These are phyloP conservation scores for Mikania micrantha DNA, from an alignment of 129 eudicot species.

Conservation along the genomic window DNA sequence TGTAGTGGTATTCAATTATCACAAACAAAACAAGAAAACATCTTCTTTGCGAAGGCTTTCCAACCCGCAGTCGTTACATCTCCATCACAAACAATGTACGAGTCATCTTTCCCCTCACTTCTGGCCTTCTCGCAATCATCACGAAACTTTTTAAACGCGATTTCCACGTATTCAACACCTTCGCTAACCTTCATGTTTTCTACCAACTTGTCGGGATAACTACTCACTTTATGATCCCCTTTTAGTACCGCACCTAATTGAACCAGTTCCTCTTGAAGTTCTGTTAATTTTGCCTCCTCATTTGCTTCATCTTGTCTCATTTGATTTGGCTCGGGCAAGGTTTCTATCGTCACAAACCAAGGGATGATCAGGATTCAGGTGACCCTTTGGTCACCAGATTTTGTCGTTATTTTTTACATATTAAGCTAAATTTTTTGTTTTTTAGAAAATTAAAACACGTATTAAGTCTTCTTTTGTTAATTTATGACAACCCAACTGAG, in stretches of 20 bases:
- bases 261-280: slow-evolving; percentile 73
- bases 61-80: background rate
- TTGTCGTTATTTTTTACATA: too few relatives aligned
- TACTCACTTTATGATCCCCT: slow-evolving; percentile 47
- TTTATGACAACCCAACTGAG: too few relatives aligned
- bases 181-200: slow-evolving; percentile 56
- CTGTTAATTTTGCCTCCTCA: slow-evolving; percentile 46
- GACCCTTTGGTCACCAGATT: too few relatives aligned
- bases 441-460: too few relatives aligned
- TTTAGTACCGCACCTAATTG: slow-evolving; percentile 54
- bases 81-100: slow-evolving; percentile 34
- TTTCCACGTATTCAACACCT: slow-evolving; percentile 40
- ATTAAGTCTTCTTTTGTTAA: too few relatives aligned
- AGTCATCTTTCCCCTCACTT: slow-evolving; percentile 36
- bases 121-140: slow-evolving; percentile 52
- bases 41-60: slow-evolving; percentile 28
- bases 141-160: slow-evolving; percentile 45
- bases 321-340: slow-evolving; percentile 48
- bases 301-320: slow-evolving; percentile 35
- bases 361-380: too few relatives aligned
- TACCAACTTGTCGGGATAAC: slow-evolving; percentile 41
- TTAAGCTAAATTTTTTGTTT: too few relatives aligned
- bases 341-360: slow-evolving; percentile 31
- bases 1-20: slow-evolving; percentile 27
- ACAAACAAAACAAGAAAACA: slow-evolving; percentile 54